Percentiles rank a stretch among this genome's conserved stretches.
These are phyloP conservation scores for Ustilago tritici DNA, from an alignment of 1,284 basidiomycete species.

Conservation along the genomic window DNA sequence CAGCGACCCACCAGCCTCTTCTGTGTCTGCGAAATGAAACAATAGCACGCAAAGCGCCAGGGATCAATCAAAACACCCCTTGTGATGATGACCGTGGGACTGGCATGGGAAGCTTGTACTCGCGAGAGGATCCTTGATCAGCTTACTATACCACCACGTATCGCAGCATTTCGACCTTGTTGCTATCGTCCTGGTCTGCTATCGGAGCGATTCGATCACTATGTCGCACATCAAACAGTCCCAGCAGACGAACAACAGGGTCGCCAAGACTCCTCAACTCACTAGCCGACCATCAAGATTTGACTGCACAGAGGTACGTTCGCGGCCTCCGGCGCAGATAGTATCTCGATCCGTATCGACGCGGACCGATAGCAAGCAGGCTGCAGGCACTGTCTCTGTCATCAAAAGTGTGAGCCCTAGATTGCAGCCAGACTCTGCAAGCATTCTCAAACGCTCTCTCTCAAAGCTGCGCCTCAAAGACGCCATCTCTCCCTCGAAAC, in stretches of 20 bases:
- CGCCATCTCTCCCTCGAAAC: conserved; percentile 18
- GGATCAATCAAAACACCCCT: conserved; percentile 2
- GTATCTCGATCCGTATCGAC: conserved; percentile 17
- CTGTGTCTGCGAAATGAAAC: conserved; percentile 8
- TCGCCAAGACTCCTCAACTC: conserved; percentile 20
- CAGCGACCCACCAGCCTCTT: not conserved
- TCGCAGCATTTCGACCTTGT: not conserved
- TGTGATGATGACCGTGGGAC: not conserved
- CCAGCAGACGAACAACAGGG: conserved; percentile 12
- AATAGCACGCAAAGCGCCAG: not conserved
- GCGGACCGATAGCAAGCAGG: conserved; percentile 21
- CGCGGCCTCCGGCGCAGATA: not conserved
- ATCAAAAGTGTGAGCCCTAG: conserved; percentile 6
- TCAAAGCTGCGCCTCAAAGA: conserved; percentile 40
- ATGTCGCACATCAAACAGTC: conserved; percentile 48
- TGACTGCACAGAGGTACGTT: not conserved
- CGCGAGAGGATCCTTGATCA: not conserved
- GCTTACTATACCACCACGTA: not conserved
- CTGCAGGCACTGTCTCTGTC: not conserved
- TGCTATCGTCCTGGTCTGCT: not conserved
- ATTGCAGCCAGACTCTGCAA: conserved; percentile 7
- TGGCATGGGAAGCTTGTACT: not conserved
- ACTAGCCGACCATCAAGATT: not conserved
- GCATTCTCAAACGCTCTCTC: conserved; percentile 32
- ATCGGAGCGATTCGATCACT: not conserved